Conservation (phyloP, 2,329 filamentous ascomycete genomes). For the Xylogone sp. region DNA sequence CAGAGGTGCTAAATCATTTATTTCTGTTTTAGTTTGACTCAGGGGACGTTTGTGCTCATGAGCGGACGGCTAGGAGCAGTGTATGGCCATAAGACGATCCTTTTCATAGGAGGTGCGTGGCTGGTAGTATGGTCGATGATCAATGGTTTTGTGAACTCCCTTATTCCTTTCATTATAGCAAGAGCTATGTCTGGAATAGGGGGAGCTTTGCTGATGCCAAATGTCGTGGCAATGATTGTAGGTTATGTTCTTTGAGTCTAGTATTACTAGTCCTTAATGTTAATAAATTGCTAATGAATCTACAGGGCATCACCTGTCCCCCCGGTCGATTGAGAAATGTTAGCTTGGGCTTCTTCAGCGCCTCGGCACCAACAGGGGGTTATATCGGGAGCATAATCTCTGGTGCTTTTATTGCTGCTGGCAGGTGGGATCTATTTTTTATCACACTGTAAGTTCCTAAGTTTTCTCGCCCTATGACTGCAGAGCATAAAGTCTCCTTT, state of each 20-base stretch:
- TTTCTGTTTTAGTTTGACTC: slow-evolving; percentile 39
- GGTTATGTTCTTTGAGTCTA: too few relatives aligned
- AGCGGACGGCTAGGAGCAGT: slow-evolving; percentile 46
- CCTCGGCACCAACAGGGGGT: slow-evolving; percentile 40
- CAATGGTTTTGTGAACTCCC: slow-evolving; percentile 38
- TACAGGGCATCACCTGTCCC: slow-evolving; percentile 33
- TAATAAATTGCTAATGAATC: neutral
- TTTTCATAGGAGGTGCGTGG: slow-evolving; percentile 38
- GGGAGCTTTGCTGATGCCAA: slow-evolving; percentile 44
- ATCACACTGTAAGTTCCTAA: neutral
- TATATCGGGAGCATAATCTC: slow-evolving; percentile 34
- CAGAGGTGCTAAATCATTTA: neutral
- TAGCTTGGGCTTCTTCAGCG: slow-evolving; percentile 39
- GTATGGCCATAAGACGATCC: slow-evolving; percentile 44
- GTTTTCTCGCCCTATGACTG: too few relatives aligned
- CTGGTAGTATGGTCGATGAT: slow-evolving; percentile 40
- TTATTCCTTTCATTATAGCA: slow-evolving; percentile 37
- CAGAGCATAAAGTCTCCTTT: too few relatives aligned
- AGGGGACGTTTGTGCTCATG: slow-evolving; percentile 46
- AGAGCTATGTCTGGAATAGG: slow-evolving; percentile 45
- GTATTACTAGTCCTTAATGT: too few relatives aligned
- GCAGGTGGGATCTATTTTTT: slow-evolving; percentile 31
- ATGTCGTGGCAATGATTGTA: slow-evolving; percentile 43
- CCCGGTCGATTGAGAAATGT: slow-evolving; percentile 41
- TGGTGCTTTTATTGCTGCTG: slow-evolving; percentile 30